Evolutionary conservation across 805 yeast species (phyloP).

Genomic region (Candida maltosa): DNA sequence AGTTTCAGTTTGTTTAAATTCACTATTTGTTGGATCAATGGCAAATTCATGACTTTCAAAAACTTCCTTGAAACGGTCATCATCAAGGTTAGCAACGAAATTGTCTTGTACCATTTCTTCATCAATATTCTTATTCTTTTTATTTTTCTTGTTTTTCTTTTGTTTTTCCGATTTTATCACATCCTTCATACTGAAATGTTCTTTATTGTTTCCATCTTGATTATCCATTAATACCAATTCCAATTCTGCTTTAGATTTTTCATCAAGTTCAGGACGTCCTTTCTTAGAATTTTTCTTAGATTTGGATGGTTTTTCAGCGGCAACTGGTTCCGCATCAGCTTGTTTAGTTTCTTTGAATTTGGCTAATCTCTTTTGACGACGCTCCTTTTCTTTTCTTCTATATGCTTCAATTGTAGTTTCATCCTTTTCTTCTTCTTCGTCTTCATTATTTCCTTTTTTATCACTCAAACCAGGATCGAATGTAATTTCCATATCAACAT

Average conservation of each 20-base stretch:
- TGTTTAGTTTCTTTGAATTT: conserved; percentile 59
- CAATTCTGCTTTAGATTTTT: conserved; percentile 54
- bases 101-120: conserved; percentile 44
- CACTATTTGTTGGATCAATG: conserved; percentile 91
- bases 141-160: conserved; percentile 47
- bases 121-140: conserved; percentile 48
- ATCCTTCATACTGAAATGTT: conserved; percentile 79
- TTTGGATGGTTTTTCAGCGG: conserved; percentile 10
- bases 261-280: conserved; percentile 16
- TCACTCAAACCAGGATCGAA: conserved; percentile 83
- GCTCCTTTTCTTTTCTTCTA: conserved; percentile 86
- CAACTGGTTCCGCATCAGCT: conserved; percentile 33
- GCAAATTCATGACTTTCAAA: conserved; percentile 89
- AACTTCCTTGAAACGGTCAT: conserved; percentile 84
- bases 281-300: conserved; percentile 22
- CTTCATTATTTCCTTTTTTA: conserved; percentile 28
- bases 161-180: conserved; percentile 70
- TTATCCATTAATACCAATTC: conserved; percentile 73
- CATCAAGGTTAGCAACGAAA: conserved; percentile 70
- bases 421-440: conserved; percentile 42
- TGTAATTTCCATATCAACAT: conserved; percentile 91
- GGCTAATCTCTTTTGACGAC: conserved; percentile 81
- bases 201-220: conserved; percentile 41
- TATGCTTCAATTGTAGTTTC: conserved; percentile 77
- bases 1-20: conserved; percentile 80